phyloP scores from a whole-genome alignment of 176 grass and related monocot genomes.

The Aegilops sharonensis region DNA sequence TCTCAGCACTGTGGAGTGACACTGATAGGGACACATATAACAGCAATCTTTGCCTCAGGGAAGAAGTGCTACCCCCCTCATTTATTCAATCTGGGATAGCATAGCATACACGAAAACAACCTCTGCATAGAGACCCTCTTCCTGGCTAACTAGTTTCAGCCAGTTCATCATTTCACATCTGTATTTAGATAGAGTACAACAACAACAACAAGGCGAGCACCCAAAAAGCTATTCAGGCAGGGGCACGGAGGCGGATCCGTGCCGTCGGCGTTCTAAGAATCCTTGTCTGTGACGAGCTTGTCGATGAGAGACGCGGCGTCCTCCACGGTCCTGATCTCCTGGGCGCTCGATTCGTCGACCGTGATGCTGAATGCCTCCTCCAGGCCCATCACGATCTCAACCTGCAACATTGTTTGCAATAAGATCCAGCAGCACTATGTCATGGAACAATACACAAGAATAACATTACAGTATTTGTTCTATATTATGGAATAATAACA shows the following conservation, averaged over 20 bases:
- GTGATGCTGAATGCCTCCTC: constrained; percentile 76
- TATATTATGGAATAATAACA: too few species aligned
- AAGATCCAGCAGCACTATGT: too few species aligned
- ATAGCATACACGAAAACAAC: background rate
- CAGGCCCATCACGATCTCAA: constrained; percentile 77
- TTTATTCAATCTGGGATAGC: constrained; percentile 30
- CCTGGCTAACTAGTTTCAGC: constrained; percentile 21
- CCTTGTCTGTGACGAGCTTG: constrained; percentile 49
- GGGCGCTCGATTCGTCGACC: constrained; percentile 60
- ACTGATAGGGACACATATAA: background rate
- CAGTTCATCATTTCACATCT: background rate
- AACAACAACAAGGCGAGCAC: background rate
- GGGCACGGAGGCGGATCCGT: background rate
- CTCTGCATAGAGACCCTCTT: background rate
- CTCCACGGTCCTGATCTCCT: constrained; percentile 55
- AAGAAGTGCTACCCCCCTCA: background rate
- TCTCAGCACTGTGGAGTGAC: background rate
- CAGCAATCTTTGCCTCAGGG: background rate
- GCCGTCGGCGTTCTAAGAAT: background rate
- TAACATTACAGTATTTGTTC: background rate
- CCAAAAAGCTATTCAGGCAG: background rate
- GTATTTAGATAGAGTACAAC: background rate
- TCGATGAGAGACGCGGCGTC: constrained; percentile 69
- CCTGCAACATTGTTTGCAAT: constrained; percentile 8
- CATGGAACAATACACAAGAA: too few species aligned